phyloP scores from a whole-genome alignment of 331 rosid genomes.

The Malus hybrid region DNA sequence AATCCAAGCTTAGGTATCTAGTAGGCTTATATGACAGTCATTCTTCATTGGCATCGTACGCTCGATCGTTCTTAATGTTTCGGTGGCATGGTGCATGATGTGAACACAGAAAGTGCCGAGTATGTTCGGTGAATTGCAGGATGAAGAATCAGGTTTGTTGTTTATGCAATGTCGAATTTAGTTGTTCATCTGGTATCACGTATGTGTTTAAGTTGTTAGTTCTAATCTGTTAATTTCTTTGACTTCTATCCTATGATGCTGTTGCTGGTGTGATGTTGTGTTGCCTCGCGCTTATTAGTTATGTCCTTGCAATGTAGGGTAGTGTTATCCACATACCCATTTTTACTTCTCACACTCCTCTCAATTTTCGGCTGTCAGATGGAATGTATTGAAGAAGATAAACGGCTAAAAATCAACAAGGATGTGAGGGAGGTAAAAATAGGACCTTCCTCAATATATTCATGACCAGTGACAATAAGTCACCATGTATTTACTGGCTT shows the following conservation, averaged over 20 bases:
- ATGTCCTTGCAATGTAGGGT: too few relatives aligned
- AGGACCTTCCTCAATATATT: too few relatives aligned
- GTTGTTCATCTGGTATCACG: neutral
- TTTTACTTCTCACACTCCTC: too few relatives aligned
- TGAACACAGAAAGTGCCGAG: neutral
- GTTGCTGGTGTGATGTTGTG: too few relatives aligned
- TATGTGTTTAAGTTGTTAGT: neutral
- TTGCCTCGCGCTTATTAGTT: too few relatives aligned
- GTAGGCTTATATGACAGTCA: neutral
- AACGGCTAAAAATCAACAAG: too few relatives aligned
- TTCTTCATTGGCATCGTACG: neutral
- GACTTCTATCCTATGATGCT: neutral
- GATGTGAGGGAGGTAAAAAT: too few relatives aligned
- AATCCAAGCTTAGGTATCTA: neutral
- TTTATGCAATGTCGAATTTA: neutral
- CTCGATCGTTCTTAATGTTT: neutral
- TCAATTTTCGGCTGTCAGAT: too few relatives aligned
- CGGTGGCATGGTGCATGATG: neutral
- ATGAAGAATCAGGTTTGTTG: neutral
- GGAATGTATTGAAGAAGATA: too few relatives aligned
- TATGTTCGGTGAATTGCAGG: neutral
- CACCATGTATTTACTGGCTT: neutral
- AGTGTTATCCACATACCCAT: too few relatives aligned
- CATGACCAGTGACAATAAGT: neutral
- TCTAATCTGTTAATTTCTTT: neutral